phyloP scores from a whole-genome alignment of 495 filamentous ascomycete species.

The Lindgomyces ingoldianus region DNA sequence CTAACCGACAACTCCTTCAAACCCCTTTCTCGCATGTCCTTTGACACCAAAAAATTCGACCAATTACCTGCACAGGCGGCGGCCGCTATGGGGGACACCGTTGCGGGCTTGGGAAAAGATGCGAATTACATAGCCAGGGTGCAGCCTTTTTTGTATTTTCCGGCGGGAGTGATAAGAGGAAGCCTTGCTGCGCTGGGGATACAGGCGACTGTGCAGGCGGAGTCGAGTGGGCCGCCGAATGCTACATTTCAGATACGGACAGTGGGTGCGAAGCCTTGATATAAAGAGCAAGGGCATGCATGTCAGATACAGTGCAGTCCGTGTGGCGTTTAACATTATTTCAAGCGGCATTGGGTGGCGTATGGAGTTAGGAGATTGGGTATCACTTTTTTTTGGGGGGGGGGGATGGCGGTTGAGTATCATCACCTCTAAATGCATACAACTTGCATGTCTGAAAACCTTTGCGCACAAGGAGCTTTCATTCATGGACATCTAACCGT shows the following conservation, averaged over 20 bases:
- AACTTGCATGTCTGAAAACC: background rate
- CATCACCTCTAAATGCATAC: background rate
- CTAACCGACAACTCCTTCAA: conserved; percentile 92
- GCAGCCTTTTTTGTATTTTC: conserved; percentile 82
- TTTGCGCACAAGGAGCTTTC: background rate
- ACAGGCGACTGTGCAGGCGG: conserved; percentile 84
- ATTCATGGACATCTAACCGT: background rate
- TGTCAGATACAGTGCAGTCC: background rate
- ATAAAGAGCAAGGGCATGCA: background rate
- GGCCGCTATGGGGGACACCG: background rate
- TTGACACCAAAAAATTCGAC: conserved; percentile 51
- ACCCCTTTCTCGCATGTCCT: conserved; percentile 83
- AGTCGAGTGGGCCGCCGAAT: conserved; percentile 78
- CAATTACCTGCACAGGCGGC: background rate
- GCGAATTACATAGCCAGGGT: conserved; percentile 26
- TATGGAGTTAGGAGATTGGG: background rate
- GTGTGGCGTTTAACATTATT: background rate
- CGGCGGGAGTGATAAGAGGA: conserved; percentile 86
- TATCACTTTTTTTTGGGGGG: too few relatives aligned
- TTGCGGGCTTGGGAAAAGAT: conserved; percentile 39
- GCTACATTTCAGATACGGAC: conserved; percentile 98
- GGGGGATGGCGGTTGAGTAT: too few relatives aligned
- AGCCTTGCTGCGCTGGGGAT: conserved; percentile 88
- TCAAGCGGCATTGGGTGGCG: conserved; percentile 33
- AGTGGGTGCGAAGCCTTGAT: conserved; percentile 56